Conservation (phyloP, 352 stramenopile genomes). For the Plasmopara viticola region DNA sequence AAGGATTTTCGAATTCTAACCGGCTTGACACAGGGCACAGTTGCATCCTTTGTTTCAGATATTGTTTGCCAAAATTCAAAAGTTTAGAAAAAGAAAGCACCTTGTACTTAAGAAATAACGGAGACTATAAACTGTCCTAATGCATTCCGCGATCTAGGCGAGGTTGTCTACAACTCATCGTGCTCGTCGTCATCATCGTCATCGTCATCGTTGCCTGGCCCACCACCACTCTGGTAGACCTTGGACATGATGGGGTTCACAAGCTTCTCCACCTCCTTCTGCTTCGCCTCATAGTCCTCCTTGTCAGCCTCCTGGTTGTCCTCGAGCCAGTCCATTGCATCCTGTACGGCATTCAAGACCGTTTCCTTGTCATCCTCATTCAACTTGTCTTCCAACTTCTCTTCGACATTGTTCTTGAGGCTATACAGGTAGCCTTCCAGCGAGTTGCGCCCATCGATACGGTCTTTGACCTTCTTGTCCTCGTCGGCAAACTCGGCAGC, state of each 20-base stretch:
- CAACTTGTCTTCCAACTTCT: constrained; percentile 96
- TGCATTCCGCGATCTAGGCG: constrained; percentile 14
- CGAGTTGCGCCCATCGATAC: constrained; percentile 94
- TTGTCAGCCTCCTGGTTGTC: constrained; percentile 98
- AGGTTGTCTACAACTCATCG: constrained; percentile 92
- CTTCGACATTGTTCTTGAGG: constrained; percentile 91
- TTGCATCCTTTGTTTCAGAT: background rate
- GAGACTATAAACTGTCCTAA: constrained; percentile 29
- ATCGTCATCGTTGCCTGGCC: constrained; percentile 58
- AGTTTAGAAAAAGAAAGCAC: constrained; percentile 7
- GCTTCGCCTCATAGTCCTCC: constrained; percentile 96
- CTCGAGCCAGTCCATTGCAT: constrained; percentile 99
- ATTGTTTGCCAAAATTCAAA: background rate
- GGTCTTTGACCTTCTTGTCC: constrained; percentile 96
- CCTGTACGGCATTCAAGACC: constrained; percentile 90
- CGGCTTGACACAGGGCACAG: background rate
- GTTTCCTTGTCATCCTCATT: constrained; percentile 91
- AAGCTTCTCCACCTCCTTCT: constrained; percentile 98
- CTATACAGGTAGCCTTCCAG: constrained; percentile 97
- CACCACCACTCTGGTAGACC: constrained; percentile 89
- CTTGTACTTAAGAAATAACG: constrained; percentile 37
- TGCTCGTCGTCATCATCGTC: constrained; percentile 82
- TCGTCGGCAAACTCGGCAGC: constrained; percentile 98
- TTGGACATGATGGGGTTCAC: constrained; percentile 99
- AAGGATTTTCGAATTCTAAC: background rate